Conservation (phyloP, 768 basidiomycete genomes). For the Lentinula raphanica region DNA sequence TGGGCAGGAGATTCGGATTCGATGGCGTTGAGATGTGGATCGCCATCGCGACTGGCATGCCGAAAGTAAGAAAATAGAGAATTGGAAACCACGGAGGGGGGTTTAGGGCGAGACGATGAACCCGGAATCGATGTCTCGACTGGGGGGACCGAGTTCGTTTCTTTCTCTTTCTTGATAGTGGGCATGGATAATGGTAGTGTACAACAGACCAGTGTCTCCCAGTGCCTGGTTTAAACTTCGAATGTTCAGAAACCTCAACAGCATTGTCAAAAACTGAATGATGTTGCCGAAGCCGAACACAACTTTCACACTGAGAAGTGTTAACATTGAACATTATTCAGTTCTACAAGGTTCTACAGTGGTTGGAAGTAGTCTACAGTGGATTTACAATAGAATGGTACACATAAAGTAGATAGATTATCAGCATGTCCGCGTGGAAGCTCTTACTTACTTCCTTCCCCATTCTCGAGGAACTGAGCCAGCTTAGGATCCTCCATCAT, state of each 20-base stretch:
- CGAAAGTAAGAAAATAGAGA: constrained; percentile 42
- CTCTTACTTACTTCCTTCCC: not conserved
- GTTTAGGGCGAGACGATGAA: constrained; percentile 18
- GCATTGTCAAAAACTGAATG: too few species aligned
- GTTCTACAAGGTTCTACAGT: too few species aligned
- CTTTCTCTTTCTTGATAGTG: constrained; percentile 66
- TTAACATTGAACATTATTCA: too few species aligned
- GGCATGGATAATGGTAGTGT: constrained; percentile 42
- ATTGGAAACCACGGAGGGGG: constrained; percentile 26
- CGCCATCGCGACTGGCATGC: constrained; percentile 60
- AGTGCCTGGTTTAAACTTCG: not conserved
- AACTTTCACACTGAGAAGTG: too few species aligned
- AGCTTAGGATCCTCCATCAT: constrained; percentile 3
- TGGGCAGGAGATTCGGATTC: not conserved
- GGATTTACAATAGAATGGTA: too few species aligned
- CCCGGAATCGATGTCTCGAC: constrained; percentile 32
- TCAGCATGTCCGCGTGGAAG: not conserved
- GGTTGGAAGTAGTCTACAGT: too few species aligned
- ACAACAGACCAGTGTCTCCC: not conserved
- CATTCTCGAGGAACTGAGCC: not conserved
- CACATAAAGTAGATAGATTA: too few species aligned
- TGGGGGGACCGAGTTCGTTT: constrained; percentile 66
- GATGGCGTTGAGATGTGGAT: constrained; percentile 4
- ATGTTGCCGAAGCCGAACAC: too few species aligned
- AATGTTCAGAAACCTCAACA: too few species aligned